phyloP scores from a whole-genome alignment of 1,139 yeast genomes.

The Keqinozyma sinolaborantium region DNA sequence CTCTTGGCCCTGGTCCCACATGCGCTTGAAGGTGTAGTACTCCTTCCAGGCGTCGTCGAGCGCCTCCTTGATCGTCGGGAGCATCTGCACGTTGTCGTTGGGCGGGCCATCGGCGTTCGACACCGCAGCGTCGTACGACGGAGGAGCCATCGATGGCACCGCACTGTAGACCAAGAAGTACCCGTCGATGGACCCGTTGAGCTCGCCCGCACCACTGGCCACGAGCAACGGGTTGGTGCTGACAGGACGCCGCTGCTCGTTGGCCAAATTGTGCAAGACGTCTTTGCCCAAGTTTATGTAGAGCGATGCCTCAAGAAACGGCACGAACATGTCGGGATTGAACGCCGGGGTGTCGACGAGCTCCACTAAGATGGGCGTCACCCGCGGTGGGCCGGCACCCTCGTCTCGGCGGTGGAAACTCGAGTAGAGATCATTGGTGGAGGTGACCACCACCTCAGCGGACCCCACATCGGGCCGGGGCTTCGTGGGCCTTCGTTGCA shows the following conservation, averaged over 20 bases:
- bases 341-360: slow-evolving; percentile 72
- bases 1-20: slow-evolving; percentile 63
- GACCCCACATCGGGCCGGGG: slow-evolving; percentile 6
- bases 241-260: slow-evolving; percentile 62
- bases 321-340: slow-evolving; percentile 61
- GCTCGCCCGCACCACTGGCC: slow-evolving; percentile 74
- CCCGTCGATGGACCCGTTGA: slow-evolving; percentile 72
- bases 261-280: slow-evolving; percentile 57
- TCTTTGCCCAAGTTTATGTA: slow-evolving; percentile 59
- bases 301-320: slow-evolving; percentile 68
- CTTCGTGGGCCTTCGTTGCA: slow-evolving; percentile 3
- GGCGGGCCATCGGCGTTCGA: slow-evolving; percentile 4
- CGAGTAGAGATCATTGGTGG: slow-evolving; percentile 22
- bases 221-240: slow-evolving; percentile 65
- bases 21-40: slow-evolving; percentile 48
- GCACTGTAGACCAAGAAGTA: slow-evolving; percentile 67
- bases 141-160: slow-evolving; percentile 56
- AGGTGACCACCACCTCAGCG: slow-evolving; percentile 4
- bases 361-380: slow-evolving; percentile 62
- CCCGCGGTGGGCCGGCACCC: slow-evolving; percentile 27
- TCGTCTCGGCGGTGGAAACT: slow-evolving; percentile 19
- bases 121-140: slow-evolving; percentile 37
- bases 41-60: slow-evolving; percentile 75
- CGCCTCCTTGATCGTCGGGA: slow-evolving; percentile 40
- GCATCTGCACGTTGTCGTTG: slow-evolving; percentile 37